These are phyloP conservation scores for Plectosphaerella sp. DNA, from an alignment of 2,329 filamentous ascomycete genomes.

Conservation along the genomic window DNA sequence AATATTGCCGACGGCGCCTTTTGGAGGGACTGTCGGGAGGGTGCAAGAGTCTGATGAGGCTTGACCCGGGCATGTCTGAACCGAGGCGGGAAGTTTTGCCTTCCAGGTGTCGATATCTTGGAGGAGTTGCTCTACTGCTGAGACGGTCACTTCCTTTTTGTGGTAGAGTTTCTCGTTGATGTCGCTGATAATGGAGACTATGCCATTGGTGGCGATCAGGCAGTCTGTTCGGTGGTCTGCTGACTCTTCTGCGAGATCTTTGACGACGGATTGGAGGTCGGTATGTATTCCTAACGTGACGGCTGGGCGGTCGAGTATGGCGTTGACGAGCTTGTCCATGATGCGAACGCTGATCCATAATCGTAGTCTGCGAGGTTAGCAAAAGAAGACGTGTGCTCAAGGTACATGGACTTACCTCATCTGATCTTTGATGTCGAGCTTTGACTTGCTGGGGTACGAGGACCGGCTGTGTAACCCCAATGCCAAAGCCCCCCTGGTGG, in stretches of 20 bases:
- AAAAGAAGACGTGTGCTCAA: not conserved
- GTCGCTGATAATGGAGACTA: constrained; percentile 39
- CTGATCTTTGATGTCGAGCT: constrained; percentile 13
- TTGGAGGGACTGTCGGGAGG: constrained; percentile 6
- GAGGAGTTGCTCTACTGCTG: constrained; percentile 33
- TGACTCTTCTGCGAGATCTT: constrained; percentile 13
- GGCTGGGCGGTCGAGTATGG: constrained; percentile 27
- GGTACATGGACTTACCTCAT: constrained; percentile 13
- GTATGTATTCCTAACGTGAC: constrained; percentile 26
- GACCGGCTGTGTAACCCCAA: constrained; percentile 45
- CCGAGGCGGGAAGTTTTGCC: constrained; percentile 31
- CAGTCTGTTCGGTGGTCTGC: constrained; percentile 19
- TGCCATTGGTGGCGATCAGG: constrained; percentile 33
- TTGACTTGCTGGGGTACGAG: constrained; percentile 17
- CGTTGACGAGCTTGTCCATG: constrained; percentile 31
- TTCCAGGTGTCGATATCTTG: constrained; percentile 43
- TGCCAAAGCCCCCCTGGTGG: constrained; percentile 50
- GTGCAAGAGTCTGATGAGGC: constrained; percentile 29
- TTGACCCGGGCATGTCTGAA: constrained; percentile 15
- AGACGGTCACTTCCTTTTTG: constrained; percentile 25
- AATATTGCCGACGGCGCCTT: constrained; percentile 39
- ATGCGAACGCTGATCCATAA: constrained; percentile 32
- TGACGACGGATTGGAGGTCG: constrained; percentile 19
- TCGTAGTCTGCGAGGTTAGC: constrained; percentile 1
- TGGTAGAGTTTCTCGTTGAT: constrained; percentile 38